Evolutionary conservation across 352 stramenopile genomes (phyloP).

Genomic region (Globisporangium polare): DNA sequence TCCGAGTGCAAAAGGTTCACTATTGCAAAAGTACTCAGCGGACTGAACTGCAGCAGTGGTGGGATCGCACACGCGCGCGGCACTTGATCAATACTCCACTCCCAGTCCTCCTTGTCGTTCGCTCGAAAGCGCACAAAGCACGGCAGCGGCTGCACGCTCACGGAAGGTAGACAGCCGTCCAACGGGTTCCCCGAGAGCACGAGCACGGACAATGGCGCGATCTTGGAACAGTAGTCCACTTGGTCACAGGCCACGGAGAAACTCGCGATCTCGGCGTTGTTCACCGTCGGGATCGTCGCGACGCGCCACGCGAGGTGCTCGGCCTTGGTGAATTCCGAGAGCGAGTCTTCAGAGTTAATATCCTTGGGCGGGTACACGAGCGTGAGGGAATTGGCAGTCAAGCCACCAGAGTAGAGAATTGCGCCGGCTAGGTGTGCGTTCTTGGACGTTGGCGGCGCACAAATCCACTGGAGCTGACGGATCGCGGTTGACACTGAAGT

Average conservation of each 20-base stretch:
- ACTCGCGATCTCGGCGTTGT: constrained; percentile 43
- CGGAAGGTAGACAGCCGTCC: constrained; percentile 51
- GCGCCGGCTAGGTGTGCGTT: constrained; percentile 45
- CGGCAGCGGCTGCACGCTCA: constrained; percentile 63
- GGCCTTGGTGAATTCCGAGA: constrained; percentile 47
- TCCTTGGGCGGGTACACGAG: constrained; percentile 38
- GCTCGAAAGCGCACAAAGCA: constrained; percentile 53
- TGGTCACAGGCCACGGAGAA: constrained; percentile 51
- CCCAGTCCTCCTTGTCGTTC: constrained; percentile 66
- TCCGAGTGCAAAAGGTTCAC: constrained; percentile 39
- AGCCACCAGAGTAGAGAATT: constrained; percentile 37
- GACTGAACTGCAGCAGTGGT: constrained; percentile 46
- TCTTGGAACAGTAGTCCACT: constrained; percentile 44
- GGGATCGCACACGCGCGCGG: constrained; percentile 32
- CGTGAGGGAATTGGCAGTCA: constrained; percentile 30
- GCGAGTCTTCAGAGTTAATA: constrained; percentile 35
- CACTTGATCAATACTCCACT: constrained; percentile 45
- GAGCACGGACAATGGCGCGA: constrained; percentile 57
- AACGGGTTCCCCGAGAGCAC: constrained; percentile 71
- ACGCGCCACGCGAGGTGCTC: constrained; percentile 58
- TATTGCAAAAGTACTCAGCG: constrained; percentile 39
- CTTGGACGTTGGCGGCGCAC: constrained; percentile 48
- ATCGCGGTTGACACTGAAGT: constrained; percentile 20
- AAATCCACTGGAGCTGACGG: constrained; percentile 58
- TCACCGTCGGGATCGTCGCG: constrained; percentile 33